Conservation (phyloP, 768 basidiomycete species). For the Amanita rimosa region DNA sequence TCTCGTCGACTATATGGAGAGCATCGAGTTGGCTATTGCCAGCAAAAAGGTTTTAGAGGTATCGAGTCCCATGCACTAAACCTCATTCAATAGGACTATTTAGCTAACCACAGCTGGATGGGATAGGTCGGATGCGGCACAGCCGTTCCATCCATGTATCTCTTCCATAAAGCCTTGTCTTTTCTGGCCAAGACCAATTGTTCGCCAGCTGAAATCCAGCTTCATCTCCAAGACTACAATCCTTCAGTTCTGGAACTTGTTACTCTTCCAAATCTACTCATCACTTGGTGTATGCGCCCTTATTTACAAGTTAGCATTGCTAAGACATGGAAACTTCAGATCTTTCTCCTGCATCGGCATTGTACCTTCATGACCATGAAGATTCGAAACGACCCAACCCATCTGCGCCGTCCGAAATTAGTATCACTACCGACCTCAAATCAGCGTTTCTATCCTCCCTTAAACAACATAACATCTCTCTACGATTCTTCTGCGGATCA, state of each 20-base stretch:
- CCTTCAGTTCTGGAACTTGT: constrained; percentile 66
- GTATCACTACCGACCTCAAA: constrained; percentile 54
- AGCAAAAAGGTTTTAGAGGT: constrained; percentile 71
- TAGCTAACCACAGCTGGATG: background rate
- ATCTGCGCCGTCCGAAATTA: constrained; percentile 41
- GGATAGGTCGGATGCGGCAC: constrained; percentile 91
- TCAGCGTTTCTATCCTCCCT: constrained; percentile 56
- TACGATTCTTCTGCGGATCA: constrained; percentile 75
- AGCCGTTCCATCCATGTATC: constrained; percentile 67
- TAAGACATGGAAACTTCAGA: constrained; percentile 26
- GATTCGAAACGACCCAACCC: constrained; percentile 17
- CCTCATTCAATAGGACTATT: background rate
- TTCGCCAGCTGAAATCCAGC: constrained; percentile 26
- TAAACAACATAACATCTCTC: constrained; percentile 33
- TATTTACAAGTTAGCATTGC: background rate
- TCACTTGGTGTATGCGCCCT: constrained; percentile 65
- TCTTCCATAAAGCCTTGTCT: constrained; percentile 53
- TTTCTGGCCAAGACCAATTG: constrained; percentile 9
- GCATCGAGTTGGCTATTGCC: background rate
- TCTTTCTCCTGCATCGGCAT: constrained; percentile 42
- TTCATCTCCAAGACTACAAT: constrained; percentile 94
- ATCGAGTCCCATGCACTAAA: constrained; percentile 10
- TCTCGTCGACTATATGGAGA: constrained; percentile 55
- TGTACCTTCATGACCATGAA: constrained; percentile 32
- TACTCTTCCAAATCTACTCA: constrained; percentile 66